Conservation (phyloP, 306 rosid genomes). For the Pyrus pyrifolia region DNA sequence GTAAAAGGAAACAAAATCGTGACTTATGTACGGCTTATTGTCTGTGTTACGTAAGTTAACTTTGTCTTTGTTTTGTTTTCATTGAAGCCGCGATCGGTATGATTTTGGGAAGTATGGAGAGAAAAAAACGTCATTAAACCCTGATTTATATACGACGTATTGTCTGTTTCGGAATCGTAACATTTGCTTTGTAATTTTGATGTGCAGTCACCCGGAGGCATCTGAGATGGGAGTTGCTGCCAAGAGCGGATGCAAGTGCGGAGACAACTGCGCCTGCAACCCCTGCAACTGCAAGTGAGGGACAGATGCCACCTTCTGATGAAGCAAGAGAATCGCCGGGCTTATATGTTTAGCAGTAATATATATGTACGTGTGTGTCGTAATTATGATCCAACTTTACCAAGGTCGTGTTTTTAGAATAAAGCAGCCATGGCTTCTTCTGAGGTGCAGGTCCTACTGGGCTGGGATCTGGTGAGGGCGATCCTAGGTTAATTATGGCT, state of each 20-base stretch:
- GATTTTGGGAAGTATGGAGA: too few species aligned
- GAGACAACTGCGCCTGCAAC: slow-evolving; percentile 60
- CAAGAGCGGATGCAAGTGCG: slow-evolving; percentile 76
- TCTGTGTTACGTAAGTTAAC: too few species aligned
- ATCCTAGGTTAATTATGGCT: slow-evolving; percentile 4
- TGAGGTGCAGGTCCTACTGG: background rate
- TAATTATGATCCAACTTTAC: background rate
- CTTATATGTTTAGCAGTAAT: background rate
- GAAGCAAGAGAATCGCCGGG: slow-evolving; percentile 24
- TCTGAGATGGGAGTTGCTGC: slow-evolving; percentile 47
- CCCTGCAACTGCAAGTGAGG: slow-evolving; percentile 74
- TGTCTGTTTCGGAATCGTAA: too few species aligned
- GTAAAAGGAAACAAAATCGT: too few species aligned
- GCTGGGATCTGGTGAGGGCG: slow-evolving; percentile 21
- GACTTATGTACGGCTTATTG: too few species aligned
- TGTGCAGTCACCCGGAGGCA: slow-evolving; percentile 36
- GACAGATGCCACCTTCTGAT: background rate
- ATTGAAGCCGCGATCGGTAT: too few species aligned
- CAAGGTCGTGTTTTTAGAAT: slow-evolving; percentile 15
- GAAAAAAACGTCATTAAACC: too few species aligned
- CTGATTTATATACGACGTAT: too few species aligned
- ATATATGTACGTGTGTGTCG: background rate
- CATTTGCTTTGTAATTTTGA: background rate
- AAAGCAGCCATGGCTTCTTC: slow-evolving; percentile 25
- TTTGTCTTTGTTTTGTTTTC: too few species aligned